Percentiles rank a stretch among this genome's conserved stretches.
Evolutionary conservation across 2,329 filamentous ascomycete genomes (phyloP).

Genomic region (Anisogramma anomala): DNA sequence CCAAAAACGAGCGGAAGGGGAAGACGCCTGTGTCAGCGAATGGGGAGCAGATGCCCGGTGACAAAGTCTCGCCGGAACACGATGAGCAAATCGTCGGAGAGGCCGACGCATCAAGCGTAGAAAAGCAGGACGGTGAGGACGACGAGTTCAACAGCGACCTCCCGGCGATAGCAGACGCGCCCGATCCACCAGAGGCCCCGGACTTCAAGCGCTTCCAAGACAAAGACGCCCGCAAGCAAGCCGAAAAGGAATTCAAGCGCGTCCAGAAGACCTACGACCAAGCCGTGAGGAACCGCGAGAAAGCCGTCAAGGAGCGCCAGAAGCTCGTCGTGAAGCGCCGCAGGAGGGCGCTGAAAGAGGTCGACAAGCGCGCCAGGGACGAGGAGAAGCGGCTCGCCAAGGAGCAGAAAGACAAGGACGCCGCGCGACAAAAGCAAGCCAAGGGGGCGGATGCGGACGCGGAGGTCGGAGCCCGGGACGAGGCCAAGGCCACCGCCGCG

Average conservation of each 20-base stretch:
- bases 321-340: constrained; percentile 46
- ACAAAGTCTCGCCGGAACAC: neutral
- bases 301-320: constrained; percentile 49
- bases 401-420: constrained; percentile 12
- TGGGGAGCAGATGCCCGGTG: neutral
- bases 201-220: constrained; percentile 49
- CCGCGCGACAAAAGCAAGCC: constrained; percentile 10
- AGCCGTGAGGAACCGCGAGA: constrained; percentile 55
- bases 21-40: neutral
- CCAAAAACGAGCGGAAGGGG: neutral
- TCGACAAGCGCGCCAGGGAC: constrained; percentile 27
- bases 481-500: neutral
- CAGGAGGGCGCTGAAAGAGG: constrained; percentile 32
- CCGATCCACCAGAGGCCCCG: constrained; percentile 41
- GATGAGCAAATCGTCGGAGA: constrained; percentile 16
- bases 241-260: constrained; percentile 55
- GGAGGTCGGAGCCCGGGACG: neutral
- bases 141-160: constrained; percentile 21
- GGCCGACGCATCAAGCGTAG: neutral
- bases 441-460: neutral
- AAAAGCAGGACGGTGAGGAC: constrained; percentile 11
- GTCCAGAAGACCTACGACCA: constrained; percentile 53
- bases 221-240: constrained; percentile 54
- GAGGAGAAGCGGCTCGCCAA: constrained; percentile 19
- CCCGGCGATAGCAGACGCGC: constrained; percentile 36